phyloP scores from a whole-genome alignment of 2,329 filamentous ascomycete genomes.

The Sporothrix phasma region DNA sequence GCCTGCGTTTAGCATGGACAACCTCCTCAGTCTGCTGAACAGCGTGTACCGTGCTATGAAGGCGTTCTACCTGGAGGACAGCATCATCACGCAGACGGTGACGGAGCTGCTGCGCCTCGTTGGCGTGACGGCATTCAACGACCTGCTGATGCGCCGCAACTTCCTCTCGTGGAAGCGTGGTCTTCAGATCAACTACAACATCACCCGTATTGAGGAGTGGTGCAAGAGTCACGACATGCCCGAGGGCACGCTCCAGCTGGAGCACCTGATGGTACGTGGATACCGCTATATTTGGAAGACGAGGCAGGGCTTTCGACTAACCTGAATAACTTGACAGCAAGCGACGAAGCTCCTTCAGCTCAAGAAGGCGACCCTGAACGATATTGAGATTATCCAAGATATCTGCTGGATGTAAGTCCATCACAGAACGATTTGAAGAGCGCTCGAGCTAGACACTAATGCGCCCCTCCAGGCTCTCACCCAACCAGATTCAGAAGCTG shows the following conservation, averaged over 20 bases:
- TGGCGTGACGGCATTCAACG: conserved; percentile 96
- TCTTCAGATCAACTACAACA: conserved; percentile 99
- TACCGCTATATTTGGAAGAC: not conserved
- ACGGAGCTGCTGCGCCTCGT: conserved; percentile 89
- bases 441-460: not conserved
- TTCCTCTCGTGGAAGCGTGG: conserved; percentile 99
- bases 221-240: conserved; percentile 99
- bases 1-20: conserved; percentile 99
- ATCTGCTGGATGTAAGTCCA: conserved; percentile 97
- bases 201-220: conserved; percentile 98
- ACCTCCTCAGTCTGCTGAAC: conserved; percentile 88
- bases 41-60: conserved; percentile 99
- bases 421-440: not conserved
- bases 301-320: conserved; percentile 22
- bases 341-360: conserved; percentile 95
- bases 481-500: conserved; percentile 97
- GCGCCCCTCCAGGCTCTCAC: conserved; percentile 60
- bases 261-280: conserved; percentile 80
- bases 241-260: conserved; percentile 90
- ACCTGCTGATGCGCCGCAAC: conserved; percentile 92
- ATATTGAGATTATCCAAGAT: conserved; percentile 99
- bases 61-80: conserved; percentile 92
- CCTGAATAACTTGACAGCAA: conserved; percentile 47
- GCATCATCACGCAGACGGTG: conserved; percentile 89
- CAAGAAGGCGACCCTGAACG: conserved; percentile 97